phyloP scores from a whole-genome alignment of 352 stramenopile genomes.

The Phytophthora vignae region DNA sequence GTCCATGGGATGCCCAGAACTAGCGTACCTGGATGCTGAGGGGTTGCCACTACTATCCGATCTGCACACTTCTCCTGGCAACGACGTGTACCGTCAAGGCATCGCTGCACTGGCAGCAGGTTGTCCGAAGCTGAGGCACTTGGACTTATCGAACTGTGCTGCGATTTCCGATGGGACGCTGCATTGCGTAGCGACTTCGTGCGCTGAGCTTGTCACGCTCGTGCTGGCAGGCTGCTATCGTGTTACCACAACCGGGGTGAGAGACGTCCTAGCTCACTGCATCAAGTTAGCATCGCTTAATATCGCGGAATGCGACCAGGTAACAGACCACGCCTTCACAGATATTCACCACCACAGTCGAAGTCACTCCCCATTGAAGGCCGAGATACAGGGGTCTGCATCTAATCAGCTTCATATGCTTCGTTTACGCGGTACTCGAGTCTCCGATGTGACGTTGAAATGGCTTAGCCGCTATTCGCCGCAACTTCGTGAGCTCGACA shows the following conservation, averaged over 20 bases:
- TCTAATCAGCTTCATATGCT: slow-evolving; percentile 45
- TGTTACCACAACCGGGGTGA: slow-evolving; percentile 38
- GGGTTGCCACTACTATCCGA: slow-evolving; percentile 58
- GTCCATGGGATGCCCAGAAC: slow-evolving; percentile 52
- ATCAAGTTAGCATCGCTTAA: slow-evolving; percentile 37
- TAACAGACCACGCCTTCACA: slow-evolving; percentile 53
- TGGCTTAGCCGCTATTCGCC: slow-evolving; percentile 56
- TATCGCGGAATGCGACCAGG: slow-evolving; percentile 37
- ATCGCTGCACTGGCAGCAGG: slow-evolving; percentile 45
- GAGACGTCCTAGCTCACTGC: slow-evolving; percentile 33
- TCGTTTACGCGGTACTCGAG: slow-evolving; percentile 40
- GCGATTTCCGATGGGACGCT: slow-evolving; percentile 52
- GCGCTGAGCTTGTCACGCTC: slow-evolving; percentile 31
- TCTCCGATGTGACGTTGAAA: slow-evolving; percentile 57
- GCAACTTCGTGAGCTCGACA: slow-evolving; percentile 79
- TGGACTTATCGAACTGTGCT: slow-evolving; percentile 62
- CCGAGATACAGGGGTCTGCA: not conserved
- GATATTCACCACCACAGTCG: slow-evolving; percentile 2
- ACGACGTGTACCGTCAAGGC: slow-evolving; percentile 33
- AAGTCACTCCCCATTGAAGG: slow-evolving; percentile 11
- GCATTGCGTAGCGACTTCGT: slow-evolving; percentile 27
- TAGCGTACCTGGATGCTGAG: slow-evolving; percentile 52
- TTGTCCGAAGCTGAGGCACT: slow-evolving; percentile 48
- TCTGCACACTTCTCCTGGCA: slow-evolving; percentile 9
- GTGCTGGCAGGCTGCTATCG: slow-evolving; percentile 35